These are phyloP conservation scores for Daldinia bambusicola DNA, from an alignment of 495 filamentous ascomycete species.

Conservation along the genomic window DNA sequence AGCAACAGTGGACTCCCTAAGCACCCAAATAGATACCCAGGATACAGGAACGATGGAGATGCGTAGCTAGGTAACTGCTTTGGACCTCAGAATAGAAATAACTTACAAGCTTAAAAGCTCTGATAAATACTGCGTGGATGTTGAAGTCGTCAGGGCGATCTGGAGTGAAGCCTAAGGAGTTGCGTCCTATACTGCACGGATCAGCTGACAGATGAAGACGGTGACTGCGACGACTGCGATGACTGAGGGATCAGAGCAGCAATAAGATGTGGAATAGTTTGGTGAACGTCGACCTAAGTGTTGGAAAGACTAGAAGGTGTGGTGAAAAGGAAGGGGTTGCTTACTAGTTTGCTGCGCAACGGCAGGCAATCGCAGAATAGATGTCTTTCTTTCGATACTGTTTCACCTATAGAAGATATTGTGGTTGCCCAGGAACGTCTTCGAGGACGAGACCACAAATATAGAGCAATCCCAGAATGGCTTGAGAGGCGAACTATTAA, in stretches of 20 bases:
- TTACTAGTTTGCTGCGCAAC: slow-evolving; percentile 8
- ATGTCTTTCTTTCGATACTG: neutral
- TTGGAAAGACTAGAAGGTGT: neutral
- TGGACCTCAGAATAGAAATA: neutral
- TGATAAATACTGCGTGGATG: neutral
- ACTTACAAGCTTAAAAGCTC: neutral
- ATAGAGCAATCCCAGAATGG: neutral
- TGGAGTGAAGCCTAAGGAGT: neutral
- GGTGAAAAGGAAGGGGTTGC: neutral
- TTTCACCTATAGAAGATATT: neutral
- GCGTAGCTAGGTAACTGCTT: neutral
- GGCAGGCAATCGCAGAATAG: neutral
- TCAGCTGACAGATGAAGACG: neutral
- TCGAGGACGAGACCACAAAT: neutral
- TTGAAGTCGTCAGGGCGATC: neutral
- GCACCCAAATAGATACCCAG: neutral
- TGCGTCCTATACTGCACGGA: neutral
- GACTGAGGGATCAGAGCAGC: neutral
- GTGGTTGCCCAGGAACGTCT: neutral
- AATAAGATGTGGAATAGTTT: neutral
- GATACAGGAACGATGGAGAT: neutral
- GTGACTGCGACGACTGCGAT: neutral
- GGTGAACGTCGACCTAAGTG: neutral
- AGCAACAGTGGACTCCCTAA: neutral
- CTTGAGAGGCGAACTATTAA: neutral